phyloP scores from a whole-genome alignment of 371 early-diverging fungal species.

The Mortierella sp. region DNA sequence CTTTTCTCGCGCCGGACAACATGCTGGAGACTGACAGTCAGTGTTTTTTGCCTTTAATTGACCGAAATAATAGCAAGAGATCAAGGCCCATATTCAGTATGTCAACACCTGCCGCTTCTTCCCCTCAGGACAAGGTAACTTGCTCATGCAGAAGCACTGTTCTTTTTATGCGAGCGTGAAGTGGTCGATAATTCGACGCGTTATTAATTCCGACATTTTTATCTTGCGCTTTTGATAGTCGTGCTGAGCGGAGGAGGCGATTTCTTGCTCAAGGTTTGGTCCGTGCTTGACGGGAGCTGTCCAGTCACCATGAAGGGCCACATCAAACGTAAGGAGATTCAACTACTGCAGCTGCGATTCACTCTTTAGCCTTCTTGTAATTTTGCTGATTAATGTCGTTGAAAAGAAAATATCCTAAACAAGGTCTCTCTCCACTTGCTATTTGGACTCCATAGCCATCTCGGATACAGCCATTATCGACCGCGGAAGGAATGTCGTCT shows the following conservation, averaged over 20 bases:
- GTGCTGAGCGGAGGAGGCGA: conserved; percentile 79
- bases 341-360: background rate
- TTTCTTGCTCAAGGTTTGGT: conserved; percentile 80
- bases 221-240: no score
- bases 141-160: background rate
- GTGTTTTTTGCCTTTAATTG: background rate
- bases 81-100: conserved; percentile 78
- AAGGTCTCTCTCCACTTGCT: background rate
- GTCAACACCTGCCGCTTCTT: conserved; percentile 78
- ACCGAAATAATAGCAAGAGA: conserved; percentile 55
- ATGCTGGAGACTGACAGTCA: background rate
- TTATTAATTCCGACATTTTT: background rate
- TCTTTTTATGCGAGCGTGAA: background rate
- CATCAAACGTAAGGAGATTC: conserved; percentile 61
- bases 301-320: conserved; percentile 83
- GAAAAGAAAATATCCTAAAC: no score
- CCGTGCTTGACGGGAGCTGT: conserved; percentile 78
- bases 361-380: background rate
- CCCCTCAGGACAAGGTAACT: conserved; percentile 79
- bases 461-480: conserved; percentile 70
- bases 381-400: no score
- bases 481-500: conserved; percentile 69
- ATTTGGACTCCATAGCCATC: conserved; percentile 55
- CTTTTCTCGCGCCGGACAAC: background rate
- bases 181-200: background rate